Evolutionary conservation across 192 early-diverging fungal genomes (phyloP), one percentile per base, ranked within the genome.

Genomic region (Backusella morwellensis): DNA sequence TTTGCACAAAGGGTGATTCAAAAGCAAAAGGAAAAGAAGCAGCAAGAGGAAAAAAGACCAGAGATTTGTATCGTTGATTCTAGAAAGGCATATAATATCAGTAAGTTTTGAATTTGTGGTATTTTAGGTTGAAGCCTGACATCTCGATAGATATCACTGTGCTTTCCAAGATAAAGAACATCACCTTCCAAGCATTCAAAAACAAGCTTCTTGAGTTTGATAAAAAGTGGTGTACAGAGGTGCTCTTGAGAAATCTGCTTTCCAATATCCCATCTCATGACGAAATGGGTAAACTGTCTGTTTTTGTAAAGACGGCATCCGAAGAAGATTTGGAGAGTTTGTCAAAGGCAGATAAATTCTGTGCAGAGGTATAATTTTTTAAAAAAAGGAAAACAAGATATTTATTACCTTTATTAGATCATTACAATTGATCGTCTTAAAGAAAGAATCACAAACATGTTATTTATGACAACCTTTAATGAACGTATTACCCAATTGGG

Each of bases 371-470:
- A 75, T 44, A 29, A 9, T 19, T 36, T 5, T 44, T 44, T 44
- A 40, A 40, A 32, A 40, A 14, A 17, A 17, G 0, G 42, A 44
- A 44, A 4, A 14, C 2, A 44, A 3, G 15, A 44, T 34, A 68
- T 15, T 35, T 36, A 68, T 15, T 14, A 9, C 19, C 5, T 3
- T 68, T 6, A 19, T 29, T 68, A 93, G 85, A 92, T 92, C 2
- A 91, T 93, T 82, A 89, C 90, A 76, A 89, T 95, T 52, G 91
- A 93, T 72, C 90, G 91, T 35, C 93, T 91, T 76, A 91, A 92
- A 80, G 90, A 93, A 77, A 88, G 92, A 15, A 78, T 95, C 63
- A 89, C 90, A 7, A 85, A 86, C n/a, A 90, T 93, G 40, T 81
- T 86, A 8, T 93, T 91, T 52, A 90, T 91, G 84, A 77, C 86